Conservation (phyloP, 2,329 filamentous ascomycete genomes). For the Arthrobotrys entomopaga region DNA sequence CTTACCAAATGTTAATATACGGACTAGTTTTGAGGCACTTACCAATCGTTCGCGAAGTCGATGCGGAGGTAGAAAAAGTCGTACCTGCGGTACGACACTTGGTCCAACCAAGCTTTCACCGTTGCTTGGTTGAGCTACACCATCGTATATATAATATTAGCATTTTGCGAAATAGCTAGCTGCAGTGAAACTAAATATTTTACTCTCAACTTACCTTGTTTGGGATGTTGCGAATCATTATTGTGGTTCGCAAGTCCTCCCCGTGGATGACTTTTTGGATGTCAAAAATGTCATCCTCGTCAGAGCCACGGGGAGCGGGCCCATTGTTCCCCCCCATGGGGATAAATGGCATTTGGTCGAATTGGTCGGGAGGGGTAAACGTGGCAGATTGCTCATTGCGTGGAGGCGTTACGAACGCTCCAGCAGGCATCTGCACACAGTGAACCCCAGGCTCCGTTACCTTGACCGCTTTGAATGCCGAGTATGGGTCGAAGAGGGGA, state of each 20-base stretch:
- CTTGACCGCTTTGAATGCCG: not conserved
- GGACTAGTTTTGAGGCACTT: not conserved
- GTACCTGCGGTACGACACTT: constrained; percentile 81
- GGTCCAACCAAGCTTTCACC: constrained; percentile 65
- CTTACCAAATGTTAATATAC: not conserved
- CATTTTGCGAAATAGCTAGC: constrained; percentile 70
- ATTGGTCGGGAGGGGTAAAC: constrained; percentile 62
- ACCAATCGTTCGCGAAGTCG: constrained; percentile 49
- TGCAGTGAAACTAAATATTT: not conserved
- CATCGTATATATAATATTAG: not conserved
- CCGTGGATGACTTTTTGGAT: constrained; percentile 31
- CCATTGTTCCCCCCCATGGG: too few relatives aligned
- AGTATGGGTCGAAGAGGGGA: constrained; percentile 57
- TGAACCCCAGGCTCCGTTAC: not conserved
- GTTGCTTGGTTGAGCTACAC: constrained; percentile 19
- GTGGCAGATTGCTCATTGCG: not conserved
- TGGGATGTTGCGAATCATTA: constrained; percentile 94
- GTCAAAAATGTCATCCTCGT: constrained; percentile 12
- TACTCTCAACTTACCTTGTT: constrained; percentile 76
- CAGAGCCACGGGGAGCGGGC: too few relatives aligned
- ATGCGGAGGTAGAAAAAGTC: constrained; percentile 96
- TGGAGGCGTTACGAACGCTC: constrained; percentile 5
- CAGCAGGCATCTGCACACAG: not conserved
- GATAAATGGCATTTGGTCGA: constrained; percentile 64
- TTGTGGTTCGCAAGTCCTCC: constrained; percentile 24